phyloP scores from a whole-genome alignment of 2,329 filamentous ascomycete genomes.

The Colletotrichum sp. region DNA sequence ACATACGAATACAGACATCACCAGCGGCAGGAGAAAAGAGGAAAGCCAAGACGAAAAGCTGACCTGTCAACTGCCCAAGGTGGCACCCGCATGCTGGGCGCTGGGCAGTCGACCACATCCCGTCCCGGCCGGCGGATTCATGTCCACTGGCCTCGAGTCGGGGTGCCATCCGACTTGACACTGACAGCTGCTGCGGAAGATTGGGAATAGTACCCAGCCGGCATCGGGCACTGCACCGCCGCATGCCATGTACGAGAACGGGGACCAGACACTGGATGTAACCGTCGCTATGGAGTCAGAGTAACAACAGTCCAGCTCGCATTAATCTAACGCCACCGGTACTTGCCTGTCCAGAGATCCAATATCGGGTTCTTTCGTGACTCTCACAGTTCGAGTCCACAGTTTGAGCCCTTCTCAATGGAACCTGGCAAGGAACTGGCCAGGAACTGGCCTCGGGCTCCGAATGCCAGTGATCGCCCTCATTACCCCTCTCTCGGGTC shows the following conservation, averaged over 20 bases:
- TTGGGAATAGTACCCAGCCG: neutral
- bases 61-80: neutral
- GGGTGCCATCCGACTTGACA: slow-evolving; percentile 2
- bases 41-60: neutral
- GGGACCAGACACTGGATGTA: neutral
- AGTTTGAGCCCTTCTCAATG: neutral
- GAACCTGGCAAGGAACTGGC: neutral
- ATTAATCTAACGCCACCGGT: neutral
- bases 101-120: neutral
- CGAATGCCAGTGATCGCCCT: neutral
- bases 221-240: slow-evolving; percentile 6
- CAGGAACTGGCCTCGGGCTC: neutral
- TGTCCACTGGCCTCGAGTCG: neutral
- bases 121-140: neutral
- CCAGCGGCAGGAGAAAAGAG: neutral
- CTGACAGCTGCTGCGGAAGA: neutral
- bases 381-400: neutral
- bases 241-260: slow-evolving; percentile 1
- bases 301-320: neutral
- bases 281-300: neutral
- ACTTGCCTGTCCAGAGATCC: neutral
- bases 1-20: neutral
- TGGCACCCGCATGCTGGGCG: neutral
- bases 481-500: neutral
- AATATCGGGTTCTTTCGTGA: neutral